Conservation (phyloP, 768 basidiomycete genomes). For the Leccinum barrowsii region DNA sequence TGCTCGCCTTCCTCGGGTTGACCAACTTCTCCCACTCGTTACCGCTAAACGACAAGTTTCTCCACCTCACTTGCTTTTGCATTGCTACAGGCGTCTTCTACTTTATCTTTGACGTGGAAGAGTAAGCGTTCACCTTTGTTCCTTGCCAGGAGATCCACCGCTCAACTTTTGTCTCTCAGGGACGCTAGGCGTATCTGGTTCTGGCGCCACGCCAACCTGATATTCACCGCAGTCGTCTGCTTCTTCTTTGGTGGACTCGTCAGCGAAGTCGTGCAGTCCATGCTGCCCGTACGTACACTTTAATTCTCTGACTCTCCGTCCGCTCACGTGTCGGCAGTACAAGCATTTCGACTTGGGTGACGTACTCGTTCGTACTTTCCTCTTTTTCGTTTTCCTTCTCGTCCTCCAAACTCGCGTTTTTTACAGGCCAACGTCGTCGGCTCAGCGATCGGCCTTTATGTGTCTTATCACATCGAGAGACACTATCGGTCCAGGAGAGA, state of each 20-base stretch:
- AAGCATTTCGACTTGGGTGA: conserved; percentile 74
- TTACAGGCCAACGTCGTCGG: conserved; percentile 75
- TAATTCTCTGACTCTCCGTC: not conserved
- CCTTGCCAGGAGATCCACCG: not conserved
- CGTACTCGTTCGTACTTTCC: conserved; percentile 49
- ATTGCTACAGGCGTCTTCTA: conserved; percentile 79
- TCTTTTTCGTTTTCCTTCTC: too few species aligned
- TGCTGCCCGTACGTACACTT: conserved; percentile 56
- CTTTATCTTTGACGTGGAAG: conserved; percentile 85
- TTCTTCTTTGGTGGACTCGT: conserved; percentile 78
- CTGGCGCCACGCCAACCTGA: conserved; percentile 70
- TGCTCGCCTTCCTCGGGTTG: conserved; percentile 74
- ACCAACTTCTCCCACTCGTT: conserved; percentile 63
- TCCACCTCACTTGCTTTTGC: conserved; percentile 76
- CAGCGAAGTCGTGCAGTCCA: conserved; percentile 77
- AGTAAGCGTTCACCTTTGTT: conserved; percentile 46
- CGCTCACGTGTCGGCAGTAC: conserved; percentile 39
- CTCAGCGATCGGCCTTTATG: conserved; percentile 62
- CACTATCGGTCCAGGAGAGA: conserved; percentile 80
- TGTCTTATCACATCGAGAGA: conserved; percentile 64
- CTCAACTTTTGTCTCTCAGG: conserved; percentile 35
- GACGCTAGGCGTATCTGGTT: conserved; percentile 81
- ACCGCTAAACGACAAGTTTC: conserved; percentile 74
- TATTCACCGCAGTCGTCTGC: conserved; percentile 67
- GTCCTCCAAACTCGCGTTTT: conserved; percentile 2